Base-by-base conservation (phyloP, 768 basidiomycete genomes). In the Suillus occidentalis region DNA sequence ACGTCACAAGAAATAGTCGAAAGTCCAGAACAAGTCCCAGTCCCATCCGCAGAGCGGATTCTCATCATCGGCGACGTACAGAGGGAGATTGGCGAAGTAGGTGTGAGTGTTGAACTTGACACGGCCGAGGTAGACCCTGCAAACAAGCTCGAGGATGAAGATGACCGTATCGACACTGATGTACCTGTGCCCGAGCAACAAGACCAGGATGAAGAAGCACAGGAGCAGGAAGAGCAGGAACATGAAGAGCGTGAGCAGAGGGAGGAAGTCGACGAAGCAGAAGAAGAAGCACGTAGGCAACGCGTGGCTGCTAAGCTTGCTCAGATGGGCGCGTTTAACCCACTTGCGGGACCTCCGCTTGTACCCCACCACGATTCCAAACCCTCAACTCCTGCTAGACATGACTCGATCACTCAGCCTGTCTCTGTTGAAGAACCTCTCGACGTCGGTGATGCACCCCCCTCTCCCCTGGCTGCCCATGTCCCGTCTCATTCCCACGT, bases 291-390 rank as follows among this genome's bases (percentile, higher is more conserved):
- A 2, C 83, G 85, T 42, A 81, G 83, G 49, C 82, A 81, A 66
- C 85, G 85, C 60, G 83, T 91, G 25, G 84, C 88, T 28, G 88
- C 86, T 65, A 79, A 77, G 25, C 71, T 87, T 43, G 86, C 87
- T 8, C 84, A 86, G 75, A 87, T 86, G 79, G 90, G 89, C 18
- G 83, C 84, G 67, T 77, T 83, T 78, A 80, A 88, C 68, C 85
- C 88, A 3, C 82, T 88, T 61, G 76, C 80, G 9, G 75, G 79
- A 16, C 79, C 72, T 36, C 75, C 78, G 31, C 72, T 69, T 10
- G 16, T 68, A 37, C 60, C 66, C 6, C 72, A 69, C 16, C 74
- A 63, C 65, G 56, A 58, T 7, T 45, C 57, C n/a, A 59, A 28
- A 28, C 25, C 61, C 9, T 59, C 58, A 40, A 25, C 58, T 42